phyloP scores from a whole-genome alignment of 345 rosid genomes.

The Hibiscus mutabilis region DNA sequence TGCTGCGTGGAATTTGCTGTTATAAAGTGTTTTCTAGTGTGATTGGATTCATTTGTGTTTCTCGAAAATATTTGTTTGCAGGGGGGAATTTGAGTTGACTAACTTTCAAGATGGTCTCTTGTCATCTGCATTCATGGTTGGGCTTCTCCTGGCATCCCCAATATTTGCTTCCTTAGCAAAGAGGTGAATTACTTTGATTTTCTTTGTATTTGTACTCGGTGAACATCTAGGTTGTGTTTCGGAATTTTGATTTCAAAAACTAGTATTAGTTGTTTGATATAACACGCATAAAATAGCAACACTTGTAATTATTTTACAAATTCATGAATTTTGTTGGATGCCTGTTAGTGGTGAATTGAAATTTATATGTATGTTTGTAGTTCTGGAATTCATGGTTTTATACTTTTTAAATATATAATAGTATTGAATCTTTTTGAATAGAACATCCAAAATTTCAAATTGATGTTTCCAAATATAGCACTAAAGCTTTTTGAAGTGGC shows the following conservation, averaged over 20 bases:
- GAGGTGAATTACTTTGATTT: constrained; percentile 35
- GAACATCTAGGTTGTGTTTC: not conserved
- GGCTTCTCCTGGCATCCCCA: constrained; percentile 87
- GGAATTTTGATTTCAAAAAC: not conserved
- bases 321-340: not conserved
- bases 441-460: not conserved
- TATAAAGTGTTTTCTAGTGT: not conserved
- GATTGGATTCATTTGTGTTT: not conserved
- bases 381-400: not conserved
- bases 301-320: not conserved
- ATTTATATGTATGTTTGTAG: no score
- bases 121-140: constrained; percentile 98
- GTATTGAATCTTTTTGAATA: not conserved
- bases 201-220: not conserved
- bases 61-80: constrained; percentile 21
- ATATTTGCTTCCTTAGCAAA: constrained; percentile 85
- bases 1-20: not conserved
- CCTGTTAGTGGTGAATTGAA: not conserved
- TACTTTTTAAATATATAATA: not conserved
- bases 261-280: not conserved
- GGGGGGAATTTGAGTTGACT: constrained; percentile 72
- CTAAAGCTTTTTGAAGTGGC: not conserved
- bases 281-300: not conserved
- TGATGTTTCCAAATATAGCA: not conserved
- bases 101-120: constrained; percentile 91